Base-by-base conservation (phyloP, 495 filamentous ascomycete genomes). In the Hypoxylon fuscum region DNA sequence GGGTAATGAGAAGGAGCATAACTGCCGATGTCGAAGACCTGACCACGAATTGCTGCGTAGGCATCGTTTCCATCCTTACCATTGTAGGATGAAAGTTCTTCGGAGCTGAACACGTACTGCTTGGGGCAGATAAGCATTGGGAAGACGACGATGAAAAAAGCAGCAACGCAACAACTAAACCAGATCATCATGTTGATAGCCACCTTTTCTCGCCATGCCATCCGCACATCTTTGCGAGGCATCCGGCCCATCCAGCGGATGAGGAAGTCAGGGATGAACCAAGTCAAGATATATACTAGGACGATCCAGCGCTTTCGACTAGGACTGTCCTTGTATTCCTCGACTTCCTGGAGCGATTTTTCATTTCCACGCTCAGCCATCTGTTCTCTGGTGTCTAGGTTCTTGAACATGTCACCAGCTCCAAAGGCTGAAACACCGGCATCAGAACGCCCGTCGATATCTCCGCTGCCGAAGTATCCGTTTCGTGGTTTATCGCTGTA, bases 151-250 rank as follows among this genome's bases (percentile, higher is more conserved):
- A 89, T 86, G 81, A 99, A 91, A 82, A 98, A 99, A 41, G 89
- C 81, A 2, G 90, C 85, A 62, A 90, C 77, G 42, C 77, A 77
- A 75, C 95, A 98, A 67, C 81, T 82, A 59, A 94, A 83, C 95
- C 95, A 99, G 70, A 99, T 99, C 74, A 98, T 84, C 63, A 98
- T 75, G 79, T 99, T 99, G 83, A 99, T 99, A 29, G 95, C 95
- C 53, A 98, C 75, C 81, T 98, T 98, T 72, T 98, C 95, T 58
- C 95, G 85, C 95, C 95, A 98, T 2, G 95, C 95, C 61, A 88
- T 81, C 40, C 92, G 90, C n/a, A 98, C 85, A 69, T 98, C 95
- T 72, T 94, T 94, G 42, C 95, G 88, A 64, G 88, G 86, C 88
- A 97, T 97, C 12, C 91, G 84, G 12, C 93, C 93, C 51, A 96